Conservation (phyloP, 2,329 filamentous ascomycete species). For the Raffaelea arxii region DNA sequence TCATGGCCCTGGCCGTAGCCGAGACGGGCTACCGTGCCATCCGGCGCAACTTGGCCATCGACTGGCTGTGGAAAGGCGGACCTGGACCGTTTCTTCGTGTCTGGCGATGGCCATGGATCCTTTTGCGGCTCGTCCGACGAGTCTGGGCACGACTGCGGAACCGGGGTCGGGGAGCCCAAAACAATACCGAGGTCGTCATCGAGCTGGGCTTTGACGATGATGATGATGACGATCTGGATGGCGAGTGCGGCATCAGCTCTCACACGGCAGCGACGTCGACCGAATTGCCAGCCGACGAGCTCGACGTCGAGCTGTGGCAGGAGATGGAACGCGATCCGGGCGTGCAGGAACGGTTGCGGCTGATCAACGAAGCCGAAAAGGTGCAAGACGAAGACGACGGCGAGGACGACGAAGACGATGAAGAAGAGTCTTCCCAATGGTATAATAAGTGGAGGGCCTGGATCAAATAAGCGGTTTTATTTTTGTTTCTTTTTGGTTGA, state of each 20-base stretch:
- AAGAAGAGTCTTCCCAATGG: too few species aligned
- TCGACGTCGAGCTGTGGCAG: constrained; percentile 47
- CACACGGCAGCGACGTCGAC: too few species aligned
- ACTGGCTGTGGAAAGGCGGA: constrained; percentile 33
- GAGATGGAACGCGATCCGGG: constrained; percentile 44
- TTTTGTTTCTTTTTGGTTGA: background rate
- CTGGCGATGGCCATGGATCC: background rate
- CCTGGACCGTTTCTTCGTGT: background rate
- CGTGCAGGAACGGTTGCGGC: constrained; percentile 30
- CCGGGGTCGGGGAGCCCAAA: too few species aligned
- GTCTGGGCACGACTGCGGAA: too few species aligned
- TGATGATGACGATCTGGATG: constrained; percentile 8
- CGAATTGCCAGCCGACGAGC: constrained; percentile 32
- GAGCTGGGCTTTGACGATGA: background rate
- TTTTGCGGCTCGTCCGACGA: too few species aligned
- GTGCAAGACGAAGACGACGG: too few species aligned
- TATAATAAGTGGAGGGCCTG: constrained; percentile 11
- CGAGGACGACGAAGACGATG: constrained; percentile 23
- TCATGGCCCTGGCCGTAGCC: constrained; percentile 49
- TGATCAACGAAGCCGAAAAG: too few species aligned
- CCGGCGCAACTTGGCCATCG: constrained; percentile 35
- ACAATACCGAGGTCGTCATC: too few species aligned
- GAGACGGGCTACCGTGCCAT: constrained; percentile 48
- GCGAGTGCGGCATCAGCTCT: constrained; percentile 3
- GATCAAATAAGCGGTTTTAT: background rate